phyloP scores from a whole-genome alignment of 2,329 filamentous ascomycete genomes.

The Sarocladiaceae sp. region DNA sequence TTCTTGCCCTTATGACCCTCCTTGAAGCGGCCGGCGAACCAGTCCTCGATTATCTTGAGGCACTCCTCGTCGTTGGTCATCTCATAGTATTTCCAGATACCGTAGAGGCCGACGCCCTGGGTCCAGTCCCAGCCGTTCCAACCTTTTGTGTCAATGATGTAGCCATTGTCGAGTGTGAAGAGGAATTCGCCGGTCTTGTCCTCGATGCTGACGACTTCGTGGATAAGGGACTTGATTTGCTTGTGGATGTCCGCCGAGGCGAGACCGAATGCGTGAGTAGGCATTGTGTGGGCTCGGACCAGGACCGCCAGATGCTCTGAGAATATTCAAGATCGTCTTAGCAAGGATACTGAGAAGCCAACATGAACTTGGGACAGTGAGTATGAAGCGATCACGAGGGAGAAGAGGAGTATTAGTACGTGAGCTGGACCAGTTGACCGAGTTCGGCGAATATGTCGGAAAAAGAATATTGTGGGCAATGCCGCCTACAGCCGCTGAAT shows the following conservation, averaged over 20 bases:
- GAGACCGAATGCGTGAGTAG: constrained; percentile 37
- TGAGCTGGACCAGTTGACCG: too few species aligned
- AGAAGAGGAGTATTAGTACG: too few species aligned
- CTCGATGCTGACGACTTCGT: constrained; percentile 73
- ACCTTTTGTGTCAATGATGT: constrained; percentile 78
- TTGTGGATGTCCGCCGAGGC: constrained; percentile 43
- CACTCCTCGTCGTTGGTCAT: constrained; percentile 59
- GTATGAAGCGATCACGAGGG: too few species aligned
- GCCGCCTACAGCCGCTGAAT: not conserved
- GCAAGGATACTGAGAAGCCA: too few species aligned
- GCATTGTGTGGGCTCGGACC: too few species aligned
- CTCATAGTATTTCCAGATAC: constrained; percentile 77
- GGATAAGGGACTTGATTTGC: constrained; percentile 62
- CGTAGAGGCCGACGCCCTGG: constrained; percentile 75
- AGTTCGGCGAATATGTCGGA: not conserved
- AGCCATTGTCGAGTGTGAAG: constrained; percentile 64
- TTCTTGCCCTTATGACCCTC: constrained; percentile 76
- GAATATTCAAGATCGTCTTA: too few species aligned
- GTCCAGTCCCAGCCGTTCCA: constrained; percentile 86
- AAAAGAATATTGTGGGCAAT: not conserved
- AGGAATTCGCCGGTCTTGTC: constrained; percentile 73
- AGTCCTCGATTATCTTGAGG: constrained; percentile 65
- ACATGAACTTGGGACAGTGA: too few species aligned
- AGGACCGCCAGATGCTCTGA: too few species aligned
- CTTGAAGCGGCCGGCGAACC: constrained; percentile 66